phyloP scores from a whole-genome alignment of 176 grass and related monocot species.

The Musa beccarii region DNA sequence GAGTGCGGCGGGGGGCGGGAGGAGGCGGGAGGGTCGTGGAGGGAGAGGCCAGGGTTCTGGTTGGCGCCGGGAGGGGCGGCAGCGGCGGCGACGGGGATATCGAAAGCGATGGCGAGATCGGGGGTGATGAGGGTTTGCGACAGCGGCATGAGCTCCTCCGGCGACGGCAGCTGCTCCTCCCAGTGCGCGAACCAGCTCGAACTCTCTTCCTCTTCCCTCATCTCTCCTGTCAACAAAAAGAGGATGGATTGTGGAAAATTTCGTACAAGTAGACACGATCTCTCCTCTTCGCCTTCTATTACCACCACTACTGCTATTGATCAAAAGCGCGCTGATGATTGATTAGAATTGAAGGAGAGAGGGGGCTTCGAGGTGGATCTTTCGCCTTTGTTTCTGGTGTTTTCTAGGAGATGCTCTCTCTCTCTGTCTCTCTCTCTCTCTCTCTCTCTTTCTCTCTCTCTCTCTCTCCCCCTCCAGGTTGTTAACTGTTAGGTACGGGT shows the following conservation, averaged over 20 bases:
- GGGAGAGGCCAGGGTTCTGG: neutral
- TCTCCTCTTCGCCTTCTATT: no score
- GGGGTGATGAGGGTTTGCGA: slow-evolving; percentile 16
- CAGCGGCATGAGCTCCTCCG: slow-evolving; percentile 13
- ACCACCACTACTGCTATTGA: no score
- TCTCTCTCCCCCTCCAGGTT: no score
- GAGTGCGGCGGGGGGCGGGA: neutral
- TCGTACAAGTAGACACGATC: no score
- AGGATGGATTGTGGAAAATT: no score
- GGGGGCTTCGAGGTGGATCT: neutral
- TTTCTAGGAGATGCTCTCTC: neutral
- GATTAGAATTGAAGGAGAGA: neutral
- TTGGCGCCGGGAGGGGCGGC: neutral
- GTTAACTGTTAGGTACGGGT: no score
- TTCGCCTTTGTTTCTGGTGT: neutral
- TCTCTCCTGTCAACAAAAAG: neutral
- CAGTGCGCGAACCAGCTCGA: slow-evolving; percentile 1
- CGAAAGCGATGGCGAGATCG: slow-evolving; percentile 19
- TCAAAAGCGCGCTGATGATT: neutral
- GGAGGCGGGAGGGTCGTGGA: neutral
- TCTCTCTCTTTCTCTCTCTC: no score
- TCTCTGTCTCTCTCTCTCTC: neutral
- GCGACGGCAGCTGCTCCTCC: slow-evolving; percentile 17
- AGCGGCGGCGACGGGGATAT: neutral
- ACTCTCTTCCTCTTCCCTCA: slow-evolving; percentile 4